These are phyloP conservation scores for Gremmenia infestans DNA, from an alignment of 2,329 filamentous ascomycete species.

Conservation along the genomic window DNA sequence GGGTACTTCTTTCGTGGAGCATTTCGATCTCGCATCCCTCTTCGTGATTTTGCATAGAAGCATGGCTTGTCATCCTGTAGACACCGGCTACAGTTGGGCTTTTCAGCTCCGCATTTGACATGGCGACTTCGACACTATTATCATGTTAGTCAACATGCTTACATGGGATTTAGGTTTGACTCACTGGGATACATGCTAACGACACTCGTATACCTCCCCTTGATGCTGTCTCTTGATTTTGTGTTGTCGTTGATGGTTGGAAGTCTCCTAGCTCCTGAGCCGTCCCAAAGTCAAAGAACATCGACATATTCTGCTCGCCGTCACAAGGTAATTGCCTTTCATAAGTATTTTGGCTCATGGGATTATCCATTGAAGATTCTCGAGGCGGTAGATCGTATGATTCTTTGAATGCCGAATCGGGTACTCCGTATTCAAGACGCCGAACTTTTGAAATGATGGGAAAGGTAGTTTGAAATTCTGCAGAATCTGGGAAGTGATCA, in stretches of 20 bases:
- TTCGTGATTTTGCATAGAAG: slow-evolving; percentile 43
- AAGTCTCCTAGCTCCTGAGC: slow-evolving; percentile 1
- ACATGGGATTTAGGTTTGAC: slow-evolving; percentile 36
- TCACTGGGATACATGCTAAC: slow-evolving; percentile 40
- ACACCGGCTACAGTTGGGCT: slow-evolving; percentile 40
- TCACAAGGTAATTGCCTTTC: background rate
- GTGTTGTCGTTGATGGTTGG: background rate
- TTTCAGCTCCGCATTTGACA: slow-evolving; percentile 43
- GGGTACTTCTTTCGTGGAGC: slow-evolving; percentile 16
- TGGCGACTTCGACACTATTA: slow-evolving; percentile 34
- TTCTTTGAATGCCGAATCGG: background rate
- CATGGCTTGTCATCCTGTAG: slow-evolving; percentile 39
- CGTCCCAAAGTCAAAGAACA: slow-evolving; percentile 22
- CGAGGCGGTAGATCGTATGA: background rate
- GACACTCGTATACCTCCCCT: slow-evolving; percentile 37
- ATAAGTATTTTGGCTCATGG: background rate
- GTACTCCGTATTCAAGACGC: background rate
- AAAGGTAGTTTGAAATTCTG: background rate
- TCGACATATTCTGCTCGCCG: slow-evolving; percentile 11
- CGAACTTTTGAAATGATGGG: background rate
- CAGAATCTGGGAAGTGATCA: background rate
- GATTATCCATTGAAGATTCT: background rate
- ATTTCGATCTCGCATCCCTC: slow-evolving; percentile 35
- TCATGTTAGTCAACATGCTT: slow-evolving; percentile 34
- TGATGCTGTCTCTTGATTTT: slow-evolving; percentile 6